Conservation (phyloP, 257 asterid species). For the Solanum bukasovii region DNA sequence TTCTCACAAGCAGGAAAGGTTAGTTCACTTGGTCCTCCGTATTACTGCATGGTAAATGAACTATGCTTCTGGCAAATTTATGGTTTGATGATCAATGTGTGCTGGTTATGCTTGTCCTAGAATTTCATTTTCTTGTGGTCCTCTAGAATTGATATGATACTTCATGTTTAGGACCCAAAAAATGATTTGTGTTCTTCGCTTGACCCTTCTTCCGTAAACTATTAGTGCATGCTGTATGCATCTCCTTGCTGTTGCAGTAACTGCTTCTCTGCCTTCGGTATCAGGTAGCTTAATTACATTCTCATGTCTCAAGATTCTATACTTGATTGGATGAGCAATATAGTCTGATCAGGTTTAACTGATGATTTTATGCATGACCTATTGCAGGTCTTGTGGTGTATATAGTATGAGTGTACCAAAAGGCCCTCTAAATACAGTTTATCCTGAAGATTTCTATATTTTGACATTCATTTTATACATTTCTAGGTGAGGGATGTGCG, state of each 20-base stretch:
- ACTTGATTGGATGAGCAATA: slow-evolving; percentile 1
- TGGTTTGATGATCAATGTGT: background rate
- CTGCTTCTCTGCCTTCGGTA: slow-evolving; percentile 7
- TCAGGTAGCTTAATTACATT: slow-evolving; percentile 6
- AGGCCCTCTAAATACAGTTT: background rate
- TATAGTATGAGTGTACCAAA: slow-evolving; percentile 7
- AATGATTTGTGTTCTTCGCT: slow-evolving; percentile 1
- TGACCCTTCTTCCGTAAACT: slow-evolving; percentile 8
- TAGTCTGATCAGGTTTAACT: slow-evolving; percentile 1
- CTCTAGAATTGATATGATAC: background rate
- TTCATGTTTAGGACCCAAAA: slow-evolving; percentile 4
- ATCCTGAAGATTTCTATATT: background rate
- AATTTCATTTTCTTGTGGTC: background rate
- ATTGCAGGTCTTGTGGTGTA: slow-evolving; percentile 8
- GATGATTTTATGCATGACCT: slow-evolving; percentile 10
- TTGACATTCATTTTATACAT: background rate
- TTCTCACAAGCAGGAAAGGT: slow-evolving; percentile 99
- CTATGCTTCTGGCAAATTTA: background rate
- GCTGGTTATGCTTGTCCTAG: background rate
- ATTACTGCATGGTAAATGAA: background rate
- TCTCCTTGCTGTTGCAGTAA: slow-evolving; percentile 11
- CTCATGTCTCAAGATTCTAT: background rate
- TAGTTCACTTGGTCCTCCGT: background rate
- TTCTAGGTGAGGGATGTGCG: slow-evolving; percentile 93
- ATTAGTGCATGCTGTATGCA: slow-evolving; percentile 3